phyloP scores from a whole-genome alignment of 176 grass and related monocot species.

The Hsuehochloa calcarea region DNA sequence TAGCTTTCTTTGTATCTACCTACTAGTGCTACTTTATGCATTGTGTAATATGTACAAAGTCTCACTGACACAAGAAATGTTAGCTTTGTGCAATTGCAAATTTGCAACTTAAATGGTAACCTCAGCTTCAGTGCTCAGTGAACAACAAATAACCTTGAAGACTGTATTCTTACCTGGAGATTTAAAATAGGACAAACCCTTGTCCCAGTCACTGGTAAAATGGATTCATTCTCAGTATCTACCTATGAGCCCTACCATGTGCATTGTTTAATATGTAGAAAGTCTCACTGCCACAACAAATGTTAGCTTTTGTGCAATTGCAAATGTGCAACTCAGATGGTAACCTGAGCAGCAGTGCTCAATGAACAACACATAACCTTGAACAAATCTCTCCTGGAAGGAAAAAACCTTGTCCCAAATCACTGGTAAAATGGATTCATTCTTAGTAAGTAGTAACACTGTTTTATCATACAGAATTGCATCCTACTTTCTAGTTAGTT shows the following conservation, averaged over 20 bases:
- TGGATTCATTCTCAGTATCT: background rate
- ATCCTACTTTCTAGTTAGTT: background rate
- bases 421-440: background rate
- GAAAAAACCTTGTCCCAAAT: background rate
- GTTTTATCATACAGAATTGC: background rate
- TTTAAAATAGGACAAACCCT: background rate
- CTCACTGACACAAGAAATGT: background rate
- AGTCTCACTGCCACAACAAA: background rate
- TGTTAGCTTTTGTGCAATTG: constrained; percentile 13
- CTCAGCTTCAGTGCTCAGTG: background rate
- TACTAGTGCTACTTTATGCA: background rate
- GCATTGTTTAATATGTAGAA: background rate
- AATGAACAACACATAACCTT: background rate
- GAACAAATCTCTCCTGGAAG: background rate
- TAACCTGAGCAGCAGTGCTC: background rate
- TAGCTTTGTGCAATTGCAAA: constrained; percentile 3
- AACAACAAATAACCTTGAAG: background rate
- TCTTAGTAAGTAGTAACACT: background rate
- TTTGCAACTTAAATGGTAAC: constrained; percentile 1
- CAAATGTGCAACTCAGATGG: background rate
- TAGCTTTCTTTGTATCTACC: background rate
- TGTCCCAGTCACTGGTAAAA: background rate
- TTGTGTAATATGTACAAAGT: background rate
- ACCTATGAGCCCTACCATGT: background rate
- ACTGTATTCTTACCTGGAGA: background rate